Evolutionary conservation across 2,329 filamentous ascomycete species (phyloP).

Genomic region (Pseudopithomyces maydicus): DNA sequence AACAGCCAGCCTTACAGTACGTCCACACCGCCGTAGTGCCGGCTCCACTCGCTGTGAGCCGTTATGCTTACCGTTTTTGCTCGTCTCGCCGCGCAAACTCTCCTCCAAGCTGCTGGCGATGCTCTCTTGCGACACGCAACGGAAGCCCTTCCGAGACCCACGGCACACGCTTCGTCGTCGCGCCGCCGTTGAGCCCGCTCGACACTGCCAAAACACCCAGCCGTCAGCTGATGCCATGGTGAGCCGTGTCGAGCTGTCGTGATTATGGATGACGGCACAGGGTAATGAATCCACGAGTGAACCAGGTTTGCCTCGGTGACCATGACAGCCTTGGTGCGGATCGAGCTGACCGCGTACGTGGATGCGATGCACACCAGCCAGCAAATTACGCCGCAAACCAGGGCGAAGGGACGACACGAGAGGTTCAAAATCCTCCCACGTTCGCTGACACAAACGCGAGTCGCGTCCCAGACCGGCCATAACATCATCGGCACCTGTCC

Average conservation of each 20-base stretch:
- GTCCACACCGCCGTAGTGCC: conserved; percentile 37
- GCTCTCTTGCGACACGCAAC: conserved; percentile 33
- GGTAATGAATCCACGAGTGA: background rate
- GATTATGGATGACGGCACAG: conserved; percentile 25
- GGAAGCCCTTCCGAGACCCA: conserved; percentile 30
- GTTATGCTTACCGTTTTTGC: conserved; percentile 39
- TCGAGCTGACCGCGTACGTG: conserved; percentile 29
- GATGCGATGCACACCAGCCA: conserved; percentile 28
- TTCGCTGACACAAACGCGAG: conserved; percentile 59
- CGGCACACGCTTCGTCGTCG: conserved; percentile 1
- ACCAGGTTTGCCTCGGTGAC: conserved; percentile 25
- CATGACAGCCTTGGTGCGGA: conserved; percentile 21
- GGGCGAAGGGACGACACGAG: conserved; percentile 27
- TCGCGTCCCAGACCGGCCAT: conserved; percentile 68
- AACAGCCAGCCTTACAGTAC: conserved; percentile 44
- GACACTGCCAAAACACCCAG: conserved; percentile 15
- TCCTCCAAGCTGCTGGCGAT: conserved; percentile 23
- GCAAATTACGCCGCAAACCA: conserved; percentile 32
- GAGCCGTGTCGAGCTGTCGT: background rate
- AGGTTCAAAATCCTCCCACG: conserved; percentile 31
- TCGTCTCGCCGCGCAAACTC: conserved; percentile 22
- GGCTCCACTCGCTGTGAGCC: conserved; percentile 28
- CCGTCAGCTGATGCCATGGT: conserved; percentile 34
- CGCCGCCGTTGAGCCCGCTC: background rate
- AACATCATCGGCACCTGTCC: conserved; percentile 24